Evolutionary conservation across 805 yeast species (phyloP), one percentile per base, ranked within the genome.

Genomic region (Saccharomycopsis sp.): DNA sequence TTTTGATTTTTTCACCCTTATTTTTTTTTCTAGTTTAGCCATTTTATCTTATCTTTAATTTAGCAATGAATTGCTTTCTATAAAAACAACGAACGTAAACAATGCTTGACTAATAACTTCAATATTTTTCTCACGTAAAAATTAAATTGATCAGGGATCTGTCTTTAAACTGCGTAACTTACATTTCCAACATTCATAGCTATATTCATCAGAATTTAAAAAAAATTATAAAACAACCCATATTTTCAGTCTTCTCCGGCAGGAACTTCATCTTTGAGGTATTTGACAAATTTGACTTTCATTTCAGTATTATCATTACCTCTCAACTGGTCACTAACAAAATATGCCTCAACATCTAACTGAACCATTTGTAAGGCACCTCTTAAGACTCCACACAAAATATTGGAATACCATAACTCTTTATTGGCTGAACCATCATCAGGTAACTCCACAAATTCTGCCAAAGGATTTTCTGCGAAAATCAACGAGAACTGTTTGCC

Each of bases 361-460:
- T 92, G 98, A 3, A 92, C 95, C 96, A 88, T 89, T 54, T 88
- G 95, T 37, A 92, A 62, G 0, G 95, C 87, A 3, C 97, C 97
- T 44, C 85, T 74, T 37, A 92, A 60, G 3, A 92, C 92, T 14
- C 98, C 98, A 47, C 88, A 82, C 20, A 87, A 62, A 2, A 92
- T 72, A 53, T 92, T 94, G 1, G 94, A 83, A 56, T 88, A 92
- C 97, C 98, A 92, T 39, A 92, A 64, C 52, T 81, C 85, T 48
- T 71, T 72, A 42, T 64, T 58, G 3, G 86, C 77, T 47, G 68
- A 70, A 2, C 79, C 79, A 51, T 82, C 94, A 55, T 73, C 78
- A 0, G 96, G 96, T 36, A 92, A 67, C 58, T 92, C 97, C 3
- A 92, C 98, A 64, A 88, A 92, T 56, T 89, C 96, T 9, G 92